Conservation (phyloP, 306 rosid species). For the Cyamopsis tetragonoloba region DNA sequence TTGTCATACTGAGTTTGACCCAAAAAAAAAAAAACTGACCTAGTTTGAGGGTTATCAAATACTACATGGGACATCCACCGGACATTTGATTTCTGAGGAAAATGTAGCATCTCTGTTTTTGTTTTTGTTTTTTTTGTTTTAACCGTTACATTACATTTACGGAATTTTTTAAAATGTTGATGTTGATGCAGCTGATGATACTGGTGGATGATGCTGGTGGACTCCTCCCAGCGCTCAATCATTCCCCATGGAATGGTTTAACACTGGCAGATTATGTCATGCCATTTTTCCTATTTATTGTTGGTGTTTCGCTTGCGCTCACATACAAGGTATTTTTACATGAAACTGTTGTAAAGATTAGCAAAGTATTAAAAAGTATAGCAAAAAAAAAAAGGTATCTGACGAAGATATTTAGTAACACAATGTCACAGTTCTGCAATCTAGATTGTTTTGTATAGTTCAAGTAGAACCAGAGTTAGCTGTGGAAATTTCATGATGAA, state of each 20-base stretch:
- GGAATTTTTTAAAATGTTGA: constrained; percentile 5
- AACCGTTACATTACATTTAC: background rate
- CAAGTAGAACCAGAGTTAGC: background rate
- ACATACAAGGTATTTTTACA: constrained; percentile 70
- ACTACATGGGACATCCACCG: background rate
- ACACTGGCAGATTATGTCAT: constrained; percentile 90
- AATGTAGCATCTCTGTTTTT: no score
- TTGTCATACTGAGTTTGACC: no score
- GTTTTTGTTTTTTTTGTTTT: background rate
- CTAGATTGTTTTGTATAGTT: background rate
- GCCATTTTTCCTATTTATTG: constrained; percentile 96
- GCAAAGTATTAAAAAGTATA: background rate
- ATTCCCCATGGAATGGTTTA: constrained; percentile 96
- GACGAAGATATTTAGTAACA: background rate
- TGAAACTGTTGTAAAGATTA: background rate
- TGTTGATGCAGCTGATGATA: constrained; percentile 81
- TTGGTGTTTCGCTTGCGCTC: constrained; percentile 85
- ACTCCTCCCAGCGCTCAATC: constrained; percentile 74
- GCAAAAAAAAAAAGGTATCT: background rate
- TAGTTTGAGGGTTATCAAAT: no score
- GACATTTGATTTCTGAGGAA: background rate
- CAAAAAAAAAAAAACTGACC: no score
- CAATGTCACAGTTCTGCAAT: background rate
- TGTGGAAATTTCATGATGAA: background rate
- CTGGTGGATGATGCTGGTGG: constrained; percentile 93